phyloP scores from a whole-genome alignment of 768 basidiomycete genomes.

The Phanerochaete carnosa region DNA sequence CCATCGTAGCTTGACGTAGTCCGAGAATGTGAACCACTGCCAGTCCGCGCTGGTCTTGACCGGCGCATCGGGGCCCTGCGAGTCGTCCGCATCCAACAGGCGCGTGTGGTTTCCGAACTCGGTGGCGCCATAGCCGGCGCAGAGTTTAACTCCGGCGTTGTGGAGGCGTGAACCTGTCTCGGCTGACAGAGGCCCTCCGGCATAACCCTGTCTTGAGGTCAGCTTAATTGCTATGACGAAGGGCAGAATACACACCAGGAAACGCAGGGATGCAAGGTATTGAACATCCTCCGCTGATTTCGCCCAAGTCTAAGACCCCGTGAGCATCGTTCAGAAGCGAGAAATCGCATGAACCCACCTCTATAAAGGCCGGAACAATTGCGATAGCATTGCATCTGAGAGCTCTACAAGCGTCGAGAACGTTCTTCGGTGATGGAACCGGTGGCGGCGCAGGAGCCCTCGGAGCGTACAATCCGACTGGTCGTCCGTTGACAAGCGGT shows the following conservation, averaged over 20 bases:
- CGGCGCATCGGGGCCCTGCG: neutral
- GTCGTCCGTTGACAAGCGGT: constrained; percentile 3
- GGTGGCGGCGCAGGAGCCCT: constrained; percentile 8
- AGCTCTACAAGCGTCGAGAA: constrained; percentile 5
- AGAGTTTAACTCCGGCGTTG: constrained; percentile 10
- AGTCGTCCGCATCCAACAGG: constrained; percentile 4
- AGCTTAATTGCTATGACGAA: neutral
- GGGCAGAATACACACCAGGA: constrained; percentile 3
- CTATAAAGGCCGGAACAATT: constrained; percentile 15
- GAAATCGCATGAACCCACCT: constrained; percentile 6
- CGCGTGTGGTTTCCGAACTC: constrained; percentile 13
- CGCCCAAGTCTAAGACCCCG: constrained; percentile 8
- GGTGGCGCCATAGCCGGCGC: constrained; percentile 13
- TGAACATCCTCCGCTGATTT: constrained; percentile 14
- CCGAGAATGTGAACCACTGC: constrained; percentile 15
- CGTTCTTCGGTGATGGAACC: constrained; percentile 14
- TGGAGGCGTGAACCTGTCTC: constrained; percentile 9
- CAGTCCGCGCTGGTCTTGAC: constrained; percentile 13
- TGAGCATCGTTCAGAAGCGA: neutral
- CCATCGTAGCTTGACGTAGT: constrained; percentile 5
- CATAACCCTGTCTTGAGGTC: constrained; percentile 5
- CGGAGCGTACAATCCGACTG: constrained; percentile 12
- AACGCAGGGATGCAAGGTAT: constrained; percentile 6
- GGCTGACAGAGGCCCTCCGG: constrained; percentile 16
- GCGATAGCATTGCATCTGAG: constrained; percentile 6